Base-by-base conservation (phyloP, 805 yeast species). In the Ogataea trehalophila region DNA sequence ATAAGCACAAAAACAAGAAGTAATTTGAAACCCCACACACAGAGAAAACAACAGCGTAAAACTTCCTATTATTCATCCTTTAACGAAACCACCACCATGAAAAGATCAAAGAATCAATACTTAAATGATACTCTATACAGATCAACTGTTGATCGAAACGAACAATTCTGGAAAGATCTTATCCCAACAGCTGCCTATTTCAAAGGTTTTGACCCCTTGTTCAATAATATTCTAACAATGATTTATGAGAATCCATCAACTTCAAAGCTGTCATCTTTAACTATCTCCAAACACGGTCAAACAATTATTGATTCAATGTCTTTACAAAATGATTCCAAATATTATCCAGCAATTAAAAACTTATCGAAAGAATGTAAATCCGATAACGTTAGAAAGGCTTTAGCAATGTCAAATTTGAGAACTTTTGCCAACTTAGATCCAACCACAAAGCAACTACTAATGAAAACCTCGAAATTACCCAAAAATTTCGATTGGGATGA, bases 301-400 rank as follows among this genome's bases (percentile, higher is more conserved):
- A 71, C 84, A 4, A 73, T 77, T 29, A 79, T 78, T 55, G 73
- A 75, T 31, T 72, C 82, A 18, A 66, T 89, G 57, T 79, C 87
- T 2, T 62, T 87, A 11, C 76, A 74, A 39, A 59, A 71, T 0
- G 67, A 74, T 41, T 87, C 96, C 2, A 73, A 85, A 43, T 92
- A 81, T 62, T 87, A 77, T 68, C 90, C 86, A 1, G 94, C 96
- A 1, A 78, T 91, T 54, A 78, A 81, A 57, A 89, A 88, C 57
- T 68, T 92, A 41, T 61, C 74, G 0, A 69, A 70, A 0, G 64
- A 72, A 11, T 73, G 74, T 56, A 71, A 72, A 52, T 61, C 69
- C 5, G 78, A 87, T 9, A 81, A 80, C 41, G 87, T 84, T 2
- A 75, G 95, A 53, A 75, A 79, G 51, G 83, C 92, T 0, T 70